Conservation (phyloP, 108 stramenopile genomes). For the Nitzschia palea region DNA sequence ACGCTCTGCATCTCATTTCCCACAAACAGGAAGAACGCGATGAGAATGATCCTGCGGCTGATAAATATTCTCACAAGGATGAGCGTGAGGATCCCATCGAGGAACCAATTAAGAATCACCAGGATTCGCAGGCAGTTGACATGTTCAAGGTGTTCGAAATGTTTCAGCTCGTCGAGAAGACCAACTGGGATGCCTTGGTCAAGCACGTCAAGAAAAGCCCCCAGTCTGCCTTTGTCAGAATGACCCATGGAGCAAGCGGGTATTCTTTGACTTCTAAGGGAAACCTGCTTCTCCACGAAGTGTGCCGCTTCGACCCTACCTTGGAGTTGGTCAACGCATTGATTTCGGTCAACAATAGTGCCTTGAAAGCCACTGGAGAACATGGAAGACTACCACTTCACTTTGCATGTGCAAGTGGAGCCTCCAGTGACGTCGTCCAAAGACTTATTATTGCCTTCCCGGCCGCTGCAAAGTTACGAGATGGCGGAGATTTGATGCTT, state of each 20-base stretch:
- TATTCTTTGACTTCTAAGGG: conserved; percentile 28
- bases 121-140: conserved; percentile 4
- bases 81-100: conserved; percentile 12
- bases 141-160: conserved; percentile 26
- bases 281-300: conserved; percentile 54
- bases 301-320: conserved; percentile 57
- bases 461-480: conserved; percentile 46
- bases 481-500: conserved; percentile 51
- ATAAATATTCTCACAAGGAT: neutral
- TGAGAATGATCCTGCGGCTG: conserved; percentile 13
- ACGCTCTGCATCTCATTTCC: neutral
- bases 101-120: neutral
- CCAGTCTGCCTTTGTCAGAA: conserved; percentile 12
- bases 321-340: conserved; percentile 50
- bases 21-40: conserved; percentile 12
- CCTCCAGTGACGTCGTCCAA: conserved; percentile 57
- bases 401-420: conserved; percentile 70
- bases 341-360: conserved; percentile 39
- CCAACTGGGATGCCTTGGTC: conserved; percentile 25
- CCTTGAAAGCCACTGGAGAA: conserved; percentile 51
- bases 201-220: conserved; percentile 19
- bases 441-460: conserved; percentile 63
- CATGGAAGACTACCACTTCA: conserved; percentile 66
- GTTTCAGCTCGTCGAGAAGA: conserved; percentile 25
- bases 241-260: conserved; percentile 14